Evolutionary conservation across 1,284 basidiomycete species (phyloP), one percentile per base, ranked within the genome.

Genomic region (Irpex lacteus): DNA sequence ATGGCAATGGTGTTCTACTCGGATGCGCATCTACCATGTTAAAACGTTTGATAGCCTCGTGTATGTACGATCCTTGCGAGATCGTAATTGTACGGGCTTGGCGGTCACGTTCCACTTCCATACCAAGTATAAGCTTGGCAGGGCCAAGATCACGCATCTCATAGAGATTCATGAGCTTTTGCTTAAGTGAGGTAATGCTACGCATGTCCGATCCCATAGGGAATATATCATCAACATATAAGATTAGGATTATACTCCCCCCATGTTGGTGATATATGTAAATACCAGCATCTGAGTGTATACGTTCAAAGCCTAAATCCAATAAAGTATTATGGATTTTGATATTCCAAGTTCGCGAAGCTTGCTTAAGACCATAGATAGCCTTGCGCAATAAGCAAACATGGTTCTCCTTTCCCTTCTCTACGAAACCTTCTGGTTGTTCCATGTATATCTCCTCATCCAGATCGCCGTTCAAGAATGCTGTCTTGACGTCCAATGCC

Each of bases 171-270:
- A 69, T 71, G 62, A 74, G 71, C 3, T 32, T 19, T 5, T 34
- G 40, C 34, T 69, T 69, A 11, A 15, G 37, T 49, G 8, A 11
- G 11, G 50, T 15, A n/a, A 58, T 26, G 21, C 58, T 58, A 15
- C 56, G 21, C 36, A 61, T 62, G 15, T 60, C 54, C 19, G 52
- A 40, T 37, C 60, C 66, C 11, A 60, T 64, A 34, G 75, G 67
- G 1, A 70, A 67, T 26, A 67, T 68, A 64, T 78, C 75, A 62
- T 78, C 75, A 32, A 77, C 72, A 62, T 76, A 72, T 8, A 75
- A 64, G 5, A 68, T 65, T 32, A 76, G 60, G 44, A 77, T 57
- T 37, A 67, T 47, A 0, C 52, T 21, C 36, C 61, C 34, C 3
- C 32, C 18, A 2, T 49, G 66, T 5, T 52, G 36, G 5, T n/a